These are phyloP conservation scores for Schizothecium vesticola DNA, from an alignment of 495 filamentous ascomycete species.

Conservation along the genomic window DNA sequence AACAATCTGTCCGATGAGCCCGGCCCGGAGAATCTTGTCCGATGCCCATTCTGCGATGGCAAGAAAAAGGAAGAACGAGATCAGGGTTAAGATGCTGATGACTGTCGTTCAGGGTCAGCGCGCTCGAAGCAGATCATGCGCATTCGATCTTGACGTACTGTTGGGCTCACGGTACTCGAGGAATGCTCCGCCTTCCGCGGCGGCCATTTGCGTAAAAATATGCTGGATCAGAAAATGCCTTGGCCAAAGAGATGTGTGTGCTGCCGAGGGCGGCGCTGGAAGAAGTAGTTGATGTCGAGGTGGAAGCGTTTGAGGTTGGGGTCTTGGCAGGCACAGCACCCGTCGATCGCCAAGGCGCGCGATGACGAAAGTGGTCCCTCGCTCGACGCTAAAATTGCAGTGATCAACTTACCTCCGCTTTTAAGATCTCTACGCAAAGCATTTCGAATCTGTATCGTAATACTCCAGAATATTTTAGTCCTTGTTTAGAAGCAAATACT, in stretches of 20 bases:
- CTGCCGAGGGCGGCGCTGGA: background rate
- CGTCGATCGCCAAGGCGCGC: background rate
- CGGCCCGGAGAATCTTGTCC: slow-evolving; percentile 61
- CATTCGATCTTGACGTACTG: slow-evolving; percentile 1
- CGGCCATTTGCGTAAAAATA: background rate
- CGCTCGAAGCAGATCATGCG: too few species aligned
- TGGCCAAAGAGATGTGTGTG: background rate
- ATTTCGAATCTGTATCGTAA: too few species aligned
- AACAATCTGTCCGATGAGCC: slow-evolving; percentile 68
- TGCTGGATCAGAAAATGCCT: background rate
- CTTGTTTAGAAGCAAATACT: too few species aligned
- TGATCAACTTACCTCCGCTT: too few species aligned
- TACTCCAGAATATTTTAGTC: too few species aligned
- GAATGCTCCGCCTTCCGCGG: slow-evolving; percentile 15
- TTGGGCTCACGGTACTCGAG: slow-evolving; percentile 23
- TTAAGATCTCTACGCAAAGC: too few species aligned
- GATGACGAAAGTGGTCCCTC: background rate
- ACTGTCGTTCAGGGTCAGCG: slow-evolving; percentile 7
- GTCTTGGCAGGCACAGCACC: slow-evolving; percentile 1
- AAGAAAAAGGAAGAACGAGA: slow-evolving; percentile 62
- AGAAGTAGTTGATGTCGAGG: background rate
- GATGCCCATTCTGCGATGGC: slow-evolving; percentile 55
- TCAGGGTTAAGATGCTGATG: slow-evolving; percentile 49
- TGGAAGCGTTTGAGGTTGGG: slow-evolving; percentile 5
- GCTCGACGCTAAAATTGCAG: too few species aligned